Evolutionary conservation across 306 rosid genomes (phyloP), one percentile per base, ranked within the genome.

Genomic region (Quercus robur): DNA sequence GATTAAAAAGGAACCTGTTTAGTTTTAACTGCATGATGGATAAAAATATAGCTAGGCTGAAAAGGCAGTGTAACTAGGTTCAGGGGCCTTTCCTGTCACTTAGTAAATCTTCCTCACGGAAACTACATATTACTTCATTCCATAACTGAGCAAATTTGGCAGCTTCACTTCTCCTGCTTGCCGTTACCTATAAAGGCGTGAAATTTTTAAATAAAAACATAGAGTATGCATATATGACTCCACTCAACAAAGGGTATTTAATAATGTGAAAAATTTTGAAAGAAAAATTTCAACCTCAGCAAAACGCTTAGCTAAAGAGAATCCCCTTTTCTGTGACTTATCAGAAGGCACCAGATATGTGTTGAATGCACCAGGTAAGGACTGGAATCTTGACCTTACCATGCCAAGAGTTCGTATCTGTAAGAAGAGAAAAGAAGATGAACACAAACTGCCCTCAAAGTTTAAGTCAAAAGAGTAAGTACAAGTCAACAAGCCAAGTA

Each of bases 121-220:
- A 95, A 89, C 99, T 93, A 84, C 98, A 90, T 71, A 95, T 95
- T 77, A 95, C 83, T 91, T 93, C 98, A 79, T 95, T 95, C 98
- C 98, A 95, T 80, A 95, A 66, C 76, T 95, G 99, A 77, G 99
- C 96, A 86, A 95, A 95, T 76, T 95, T 95, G 52, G 99, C 97
- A 82, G 99, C 99, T 87, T 95, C 99, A 88, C 91, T 90, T 86
- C 97, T 93, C 86, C 90, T 90, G 88, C 93, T 91, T 20, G 98
- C 76, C 12, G 97, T 82, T 84, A 93, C 84, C 99, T 95, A 79
- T 46, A 68, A 82, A 78, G 70, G 58, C 56, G 77, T 46, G 20
- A 75, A 82, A 85, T 44, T 81, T 66, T 66, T 25, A 52, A 77
- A 80, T 81, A 62, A 74, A 57, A 61, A 75, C 70, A 58, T 68